These are phyloP conservation scores for Fusarium algeriense DNA, from an alignment of 2,329 filamentous ascomycete species.

Conservation along the genomic window DNA sequence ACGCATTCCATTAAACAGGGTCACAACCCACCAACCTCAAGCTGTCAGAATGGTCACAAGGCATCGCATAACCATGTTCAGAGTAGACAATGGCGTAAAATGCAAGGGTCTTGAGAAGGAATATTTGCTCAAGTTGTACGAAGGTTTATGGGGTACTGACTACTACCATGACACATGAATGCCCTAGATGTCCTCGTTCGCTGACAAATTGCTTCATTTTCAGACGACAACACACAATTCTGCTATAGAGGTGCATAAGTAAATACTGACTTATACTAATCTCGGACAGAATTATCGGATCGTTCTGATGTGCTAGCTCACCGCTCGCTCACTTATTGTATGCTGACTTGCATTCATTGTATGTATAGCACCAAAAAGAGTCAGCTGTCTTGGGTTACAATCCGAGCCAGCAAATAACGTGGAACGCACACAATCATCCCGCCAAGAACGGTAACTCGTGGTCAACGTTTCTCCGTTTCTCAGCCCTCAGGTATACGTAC, in stretches of 20 bases:
- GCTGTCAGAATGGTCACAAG: conserved; percentile 25
- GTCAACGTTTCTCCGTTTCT: neutral
- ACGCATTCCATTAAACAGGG: neutral
- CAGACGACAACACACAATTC: neutral
- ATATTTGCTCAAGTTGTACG: neutral
- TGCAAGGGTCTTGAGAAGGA: conserved; percentile 12
- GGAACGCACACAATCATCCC: neutral
- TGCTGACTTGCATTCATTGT: conserved; percentile 11
- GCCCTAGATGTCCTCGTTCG: neutral
- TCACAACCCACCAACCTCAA: neutral
- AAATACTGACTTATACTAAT: neutral
- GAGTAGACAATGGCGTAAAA: neutral
- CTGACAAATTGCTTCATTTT: neutral
- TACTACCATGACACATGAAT: neutral
- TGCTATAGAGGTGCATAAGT: neutral
- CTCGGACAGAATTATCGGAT: neutral
- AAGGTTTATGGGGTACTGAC: neutral
- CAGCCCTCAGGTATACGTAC: neutral
- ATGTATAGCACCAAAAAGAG: neutral
- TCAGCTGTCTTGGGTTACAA: neutral
- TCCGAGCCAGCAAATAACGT: neutral
- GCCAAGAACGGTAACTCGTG: neutral
- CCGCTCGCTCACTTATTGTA: neutral
- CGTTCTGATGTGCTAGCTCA: conserved; percentile 2
- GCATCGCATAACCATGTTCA: neutral